These are phyloP conservation scores for Mycosarcoma mackinlayi DNA, from an alignment of 1,284 basidiomycete species.

Conservation along the genomic window DNA sequence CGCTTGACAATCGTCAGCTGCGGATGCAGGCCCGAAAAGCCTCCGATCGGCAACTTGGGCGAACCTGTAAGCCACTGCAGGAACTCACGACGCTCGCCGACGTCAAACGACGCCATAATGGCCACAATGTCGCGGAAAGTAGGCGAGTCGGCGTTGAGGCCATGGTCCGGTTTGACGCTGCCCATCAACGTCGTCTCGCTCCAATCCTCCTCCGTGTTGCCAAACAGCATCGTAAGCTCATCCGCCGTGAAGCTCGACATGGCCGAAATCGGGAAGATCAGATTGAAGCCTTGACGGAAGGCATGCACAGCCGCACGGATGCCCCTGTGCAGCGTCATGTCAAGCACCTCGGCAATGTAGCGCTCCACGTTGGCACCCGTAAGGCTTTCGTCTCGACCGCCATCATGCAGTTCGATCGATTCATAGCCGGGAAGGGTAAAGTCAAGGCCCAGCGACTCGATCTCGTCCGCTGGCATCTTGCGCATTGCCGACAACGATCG, in stretches of 20 bases:
- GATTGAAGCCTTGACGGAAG: slow-evolving; percentile 70
- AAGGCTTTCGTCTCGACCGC: slow-evolving; percentile 82
- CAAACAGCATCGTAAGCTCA: slow-evolving; percentile 91
- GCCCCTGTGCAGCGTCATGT: slow-evolving; percentile 66
- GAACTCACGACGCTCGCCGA: slow-evolving; percentile 81
- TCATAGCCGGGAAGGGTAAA: slow-evolving; percentile 93
- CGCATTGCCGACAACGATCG: slow-evolving; percentile 84
- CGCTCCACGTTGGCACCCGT: slow-evolving; percentile 86
- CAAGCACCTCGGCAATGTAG: slow-evolving; percentile 77
- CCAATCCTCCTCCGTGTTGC: slow-evolving; percentile 83
- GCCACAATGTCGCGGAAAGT: slow-evolving; percentile 88
- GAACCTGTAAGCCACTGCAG: slow-evolving; percentile 98
- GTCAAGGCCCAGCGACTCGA: slow-evolving; percentile 90
- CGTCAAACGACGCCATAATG: slow-evolving; percentile 84
- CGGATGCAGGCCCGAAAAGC: slow-evolving; percentile 94
- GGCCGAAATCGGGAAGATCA: slow-evolving; percentile 91
- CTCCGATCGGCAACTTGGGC: slow-evolving; percentile 77
- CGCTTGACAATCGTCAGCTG: slow-evolving; percentile 96
- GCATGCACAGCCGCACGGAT: slow-evolving; percentile 60
- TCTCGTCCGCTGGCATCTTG: slow-evolving; percentile 72
- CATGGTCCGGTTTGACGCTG: slow-evolving; percentile 95
- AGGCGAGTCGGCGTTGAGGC: slow-evolving; percentile 92
- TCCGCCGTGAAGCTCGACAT: slow-evolving; percentile 91
- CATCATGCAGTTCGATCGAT: slow-evolving; percentile 87
- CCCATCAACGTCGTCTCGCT: slow-evolving; percentile 80